Evolutionary conservation across 148 eudicot species (phyloP).

Genomic region (Nepenthes gracilis): DNA sequence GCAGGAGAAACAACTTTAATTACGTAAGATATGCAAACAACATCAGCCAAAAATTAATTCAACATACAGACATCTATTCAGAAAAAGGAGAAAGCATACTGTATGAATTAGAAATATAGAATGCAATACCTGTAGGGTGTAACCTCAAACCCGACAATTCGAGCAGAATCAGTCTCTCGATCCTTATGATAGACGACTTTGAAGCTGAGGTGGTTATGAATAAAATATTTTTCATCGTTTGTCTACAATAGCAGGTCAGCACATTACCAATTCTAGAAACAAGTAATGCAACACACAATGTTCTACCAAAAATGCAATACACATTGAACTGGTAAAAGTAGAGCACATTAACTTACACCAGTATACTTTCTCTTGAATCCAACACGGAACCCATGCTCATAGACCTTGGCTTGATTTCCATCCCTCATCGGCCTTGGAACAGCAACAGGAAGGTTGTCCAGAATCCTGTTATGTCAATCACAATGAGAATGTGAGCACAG

Average conservation of each 20-base stretch:
- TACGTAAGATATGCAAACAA: neutral
- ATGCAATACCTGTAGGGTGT: slow-evolving; percentile 37
- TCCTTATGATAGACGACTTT: slow-evolving; percentile 47
- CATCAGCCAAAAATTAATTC: slow-evolving; percentile 2
- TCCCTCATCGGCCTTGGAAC: slow-evolving; percentile 29
- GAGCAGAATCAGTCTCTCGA: slow-evolving; percentile 30
- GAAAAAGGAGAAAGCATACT: too few species aligned
- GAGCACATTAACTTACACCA: slow-evolving; percentile 21
- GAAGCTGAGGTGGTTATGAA: slow-evolving; percentile 39
- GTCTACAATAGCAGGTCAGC: slow-evolving; percentile 18
- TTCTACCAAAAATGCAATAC: neutral
- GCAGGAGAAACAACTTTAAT: too few species aligned
- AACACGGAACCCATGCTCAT: slow-evolving; percentile 42
- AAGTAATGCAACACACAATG: neutral
- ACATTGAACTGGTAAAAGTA: neutral
- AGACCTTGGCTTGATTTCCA: slow-evolving; percentile 24
- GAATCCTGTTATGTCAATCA: slow-evolving; percentile 23
- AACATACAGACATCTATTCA: neutral
- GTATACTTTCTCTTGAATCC: slow-evolving; percentile 38
- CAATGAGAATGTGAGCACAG: slow-evolving; percentile 5
- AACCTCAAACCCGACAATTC: slow-evolving; percentile 50
- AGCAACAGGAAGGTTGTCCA: slow-evolving; percentile 50
- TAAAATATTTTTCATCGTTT: slow-evolving; percentile 35
- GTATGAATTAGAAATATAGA: neutral
- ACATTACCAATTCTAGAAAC: neutral